A percentile compares a stretch with the other conserved stretches of the same genome.
These are phyloP conservation scores for Podospora tetraspora DNA, from an alignment of 495 filamentous ascomycete species.

Conservation along the genomic window DNA sequence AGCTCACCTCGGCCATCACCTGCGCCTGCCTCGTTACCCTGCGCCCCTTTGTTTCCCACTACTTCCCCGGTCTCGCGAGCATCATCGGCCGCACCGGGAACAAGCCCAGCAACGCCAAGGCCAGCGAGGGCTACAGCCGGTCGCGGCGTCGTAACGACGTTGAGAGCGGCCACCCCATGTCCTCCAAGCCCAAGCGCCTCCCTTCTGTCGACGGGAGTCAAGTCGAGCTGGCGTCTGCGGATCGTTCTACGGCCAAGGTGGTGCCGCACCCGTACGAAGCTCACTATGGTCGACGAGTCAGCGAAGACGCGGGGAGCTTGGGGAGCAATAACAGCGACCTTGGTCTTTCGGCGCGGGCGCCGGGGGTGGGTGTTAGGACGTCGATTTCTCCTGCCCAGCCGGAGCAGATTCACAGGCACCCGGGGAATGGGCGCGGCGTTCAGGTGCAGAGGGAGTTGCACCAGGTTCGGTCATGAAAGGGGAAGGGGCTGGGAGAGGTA, in stretches of 20 bases:
- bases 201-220: constrained; percentile 3
- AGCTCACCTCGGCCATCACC: constrained; percentile 50
- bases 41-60: constrained; percentile 38
- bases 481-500: neutral
- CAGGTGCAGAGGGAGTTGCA: constrained; percentile 8
- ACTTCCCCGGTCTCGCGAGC: constrained; percentile 24
- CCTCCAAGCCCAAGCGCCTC: neutral
- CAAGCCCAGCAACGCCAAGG: neutral
- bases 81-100: constrained; percentile 1
- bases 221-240: neutral
- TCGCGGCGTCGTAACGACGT: neutral
- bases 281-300: neutral
- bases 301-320: neutral
- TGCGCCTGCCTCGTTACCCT: constrained; percentile 48
- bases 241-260: neutral
- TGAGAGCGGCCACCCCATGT: neutral
- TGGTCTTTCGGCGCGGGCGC: neutral
- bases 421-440: neutral
- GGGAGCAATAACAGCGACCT: constrained; percentile 2
- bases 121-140: neutral
- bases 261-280: neutral
- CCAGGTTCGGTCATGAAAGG: neutral
- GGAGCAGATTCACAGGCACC: neutral
- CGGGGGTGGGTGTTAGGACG: constrained; percentile 8
- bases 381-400: constrained; percentile 1